phyloP scores from a whole-genome alignment of 805 yeast genomes.

The Candida patagonica region DNA sequence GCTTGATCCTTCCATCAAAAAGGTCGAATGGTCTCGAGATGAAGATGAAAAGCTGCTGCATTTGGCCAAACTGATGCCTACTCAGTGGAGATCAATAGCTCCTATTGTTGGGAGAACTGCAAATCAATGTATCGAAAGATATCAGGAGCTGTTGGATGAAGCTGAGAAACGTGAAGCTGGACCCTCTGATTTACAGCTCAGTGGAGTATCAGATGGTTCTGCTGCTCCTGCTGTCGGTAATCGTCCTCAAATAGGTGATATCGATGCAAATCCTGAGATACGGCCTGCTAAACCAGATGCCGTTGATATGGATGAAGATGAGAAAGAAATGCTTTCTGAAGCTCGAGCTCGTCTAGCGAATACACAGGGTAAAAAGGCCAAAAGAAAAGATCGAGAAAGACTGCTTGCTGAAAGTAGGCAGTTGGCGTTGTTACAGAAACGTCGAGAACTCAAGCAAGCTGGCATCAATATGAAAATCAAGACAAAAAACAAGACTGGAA shows the following conservation, averaged over 20 bases:
- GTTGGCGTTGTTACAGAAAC: constrained; percentile 64
- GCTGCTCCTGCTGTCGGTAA: constrained; percentile 38
- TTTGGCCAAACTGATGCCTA: constrained; percentile 65
- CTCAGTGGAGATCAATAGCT: constrained; percentile 93
- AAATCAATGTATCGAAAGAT: constrained; percentile 76
- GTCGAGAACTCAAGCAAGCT: constrained; percentile 31
- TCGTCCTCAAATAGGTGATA: constrained; percentile 40
- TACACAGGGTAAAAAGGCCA: constrained; percentile 91
- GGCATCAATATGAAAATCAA: constrained; percentile 28
- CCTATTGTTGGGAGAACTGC: constrained; percentile 76
- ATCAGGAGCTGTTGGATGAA: constrained; percentile 59
- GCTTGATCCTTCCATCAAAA: constrained; percentile 63
- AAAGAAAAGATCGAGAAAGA: constrained; percentile 78
- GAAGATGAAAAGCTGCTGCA: constrained; percentile 68
- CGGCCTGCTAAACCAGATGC: constrained; percentile 76
- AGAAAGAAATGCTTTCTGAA: constrained; percentile 86
- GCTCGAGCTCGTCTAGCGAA: constrained; percentile 87
- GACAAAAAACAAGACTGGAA: constrained; percentile 47
- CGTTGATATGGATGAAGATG: constrained; percentile 75
- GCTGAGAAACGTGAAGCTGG: constrained; percentile 30
- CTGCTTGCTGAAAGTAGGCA: constrained; percentile 70
- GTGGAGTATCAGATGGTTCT: constrained; percentile 48
- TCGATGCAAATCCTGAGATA: constrained; percentile 67
- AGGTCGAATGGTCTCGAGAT: constrained; percentile 57
- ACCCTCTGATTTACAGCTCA: constrained; percentile 30